Conservation (phyloP, 1,139 yeast genomes). For the Debaryomyces sp. region DNA sequence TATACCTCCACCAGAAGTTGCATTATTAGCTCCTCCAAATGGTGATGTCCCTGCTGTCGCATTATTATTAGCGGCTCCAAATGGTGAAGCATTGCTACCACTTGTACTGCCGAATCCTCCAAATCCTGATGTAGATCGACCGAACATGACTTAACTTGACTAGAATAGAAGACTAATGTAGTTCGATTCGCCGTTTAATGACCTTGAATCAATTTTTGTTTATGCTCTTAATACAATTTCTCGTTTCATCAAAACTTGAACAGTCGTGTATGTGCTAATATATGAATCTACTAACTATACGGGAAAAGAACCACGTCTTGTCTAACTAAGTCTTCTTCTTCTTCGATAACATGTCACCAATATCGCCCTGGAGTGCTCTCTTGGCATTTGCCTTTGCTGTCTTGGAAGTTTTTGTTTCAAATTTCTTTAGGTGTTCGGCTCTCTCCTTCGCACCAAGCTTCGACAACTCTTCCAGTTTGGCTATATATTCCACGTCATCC, state of each 20-base stretch:
- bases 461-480: slow-evolving; percentile 52
- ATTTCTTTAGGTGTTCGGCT: slow-evolving; percentile 48
- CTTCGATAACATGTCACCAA: slow-evolving; percentile 15
- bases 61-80: slow-evolving; percentile 29
- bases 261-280: slow-evolving; percentile 7
- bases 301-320: not conserved
- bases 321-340: slow-evolving; percentile 12
- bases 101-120: slow-evolving; percentile 59
- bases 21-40: slow-evolving; percentile 31
- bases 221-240: slow-evolving; percentile 4
- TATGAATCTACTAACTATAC: not conserved
- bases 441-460: slow-evolving; percentile 62
- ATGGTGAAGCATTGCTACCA: slow-evolving; percentile 34
- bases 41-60: slow-evolving; percentile 28
- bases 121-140: slow-evolving; percentile 54
- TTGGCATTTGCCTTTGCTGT: slow-evolving; percentile 14
- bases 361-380: slow-evolving; percentile 14
- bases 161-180: not conserved
- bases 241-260: slow-evolving; percentile 3
- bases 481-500: slow-evolving; percentile 59
- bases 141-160: slow-evolving; percentile 40
- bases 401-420: slow-evolving; percentile 32
- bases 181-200: slow-evolving; percentile 1
- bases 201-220: slow-evolving; percentile 2
- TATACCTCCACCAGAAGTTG: slow-evolving; percentile 16